Evolutionary conservation across 306 rosid genomes (phyloP).

Genomic region (Quercus glauca): DNA sequence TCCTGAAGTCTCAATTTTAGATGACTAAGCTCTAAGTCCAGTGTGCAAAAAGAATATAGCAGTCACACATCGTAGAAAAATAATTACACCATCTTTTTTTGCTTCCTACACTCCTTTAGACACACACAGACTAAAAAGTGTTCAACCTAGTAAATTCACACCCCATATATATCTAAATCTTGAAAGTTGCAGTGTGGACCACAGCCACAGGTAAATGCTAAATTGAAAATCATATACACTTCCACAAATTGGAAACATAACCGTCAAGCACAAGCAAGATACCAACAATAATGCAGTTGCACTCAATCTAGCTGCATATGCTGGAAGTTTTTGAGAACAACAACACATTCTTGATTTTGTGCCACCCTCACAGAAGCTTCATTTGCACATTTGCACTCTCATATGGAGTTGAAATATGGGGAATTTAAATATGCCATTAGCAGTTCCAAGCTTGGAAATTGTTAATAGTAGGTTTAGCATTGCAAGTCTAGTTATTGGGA

Average conservation of each 20-base stretch:
- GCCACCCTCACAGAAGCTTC: background rate
- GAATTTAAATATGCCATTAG: background rate
- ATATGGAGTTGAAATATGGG: background rate
- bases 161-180: background rate
- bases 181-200: background rate
- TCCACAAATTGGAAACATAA: background rate
- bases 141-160: background rate
- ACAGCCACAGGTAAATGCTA: background rate
- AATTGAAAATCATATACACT: background rate
- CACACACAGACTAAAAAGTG: background rate
- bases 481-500: background rate
- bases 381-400: background rate
- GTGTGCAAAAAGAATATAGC: background rate
- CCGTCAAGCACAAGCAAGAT: background rate
- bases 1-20: background rate
- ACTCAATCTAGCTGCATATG: background rate
- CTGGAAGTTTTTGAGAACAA: background rate
- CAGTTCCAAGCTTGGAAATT: background rate
- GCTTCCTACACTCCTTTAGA: background rate
- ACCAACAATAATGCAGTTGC: background rate
- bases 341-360: background rate
- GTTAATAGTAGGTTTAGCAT: background rate
- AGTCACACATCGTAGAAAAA: background rate
- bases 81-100: background rate
- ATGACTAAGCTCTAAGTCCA: background rate